phyloP scores from a whole-genome alignment of 805 yeast species.

The Nakazawaea molendinolei region DNA sequence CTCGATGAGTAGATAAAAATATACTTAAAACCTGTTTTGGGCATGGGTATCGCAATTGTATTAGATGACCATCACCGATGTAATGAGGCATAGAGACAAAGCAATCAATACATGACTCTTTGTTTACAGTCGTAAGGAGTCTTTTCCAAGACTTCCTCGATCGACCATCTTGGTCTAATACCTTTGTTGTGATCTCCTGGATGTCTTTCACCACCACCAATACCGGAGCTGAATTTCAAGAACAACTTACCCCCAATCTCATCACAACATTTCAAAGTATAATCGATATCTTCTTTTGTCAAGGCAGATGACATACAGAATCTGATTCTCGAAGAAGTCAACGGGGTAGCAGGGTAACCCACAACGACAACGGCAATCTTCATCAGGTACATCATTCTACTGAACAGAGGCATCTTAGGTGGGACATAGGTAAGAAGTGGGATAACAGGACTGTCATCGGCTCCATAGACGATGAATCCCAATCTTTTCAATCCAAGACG shows the following conservation, averaged over 20 bases:
- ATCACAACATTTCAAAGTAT: slow-evolving; percentile 59
- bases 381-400: slow-evolving; percentile 70
- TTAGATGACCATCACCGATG: no score
- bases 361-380: slow-evolving; percentile 93
- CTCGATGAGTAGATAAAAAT: no score
- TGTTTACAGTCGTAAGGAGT: slow-evolving; percentile 63
- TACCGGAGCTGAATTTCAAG: slow-evolving; percentile 73
- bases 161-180: slow-evolving; percentile 63
- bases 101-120: slow-evolving; percentile 13
- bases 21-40: no score
- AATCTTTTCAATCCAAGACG: slow-evolving; percentile 85
- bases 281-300: slow-evolving; percentile 90
- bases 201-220: slow-evolving; percentile 51
- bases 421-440: slow-evolving; percentile 87
- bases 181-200: slow-evolving; percentile 52
- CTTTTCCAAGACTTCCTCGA: slow-evolving; percentile 68
- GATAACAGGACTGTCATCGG: slow-evolving; percentile 93
- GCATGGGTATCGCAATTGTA: no score
- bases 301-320: slow-evolving; percentile 88
- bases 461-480: slow-evolving; percentile 92
- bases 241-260: slow-evolving; percentile 73
- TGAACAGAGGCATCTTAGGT: slow-evolving; percentile 88
- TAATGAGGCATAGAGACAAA: no score
- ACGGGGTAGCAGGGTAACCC: slow-evolving; percentile 96
- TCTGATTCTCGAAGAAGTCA: slow-evolving; percentile 83